Base-by-base conservation (phyloP, 2,329 filamentous ascomycete species). In the Fusarium nodosum region DNA sequence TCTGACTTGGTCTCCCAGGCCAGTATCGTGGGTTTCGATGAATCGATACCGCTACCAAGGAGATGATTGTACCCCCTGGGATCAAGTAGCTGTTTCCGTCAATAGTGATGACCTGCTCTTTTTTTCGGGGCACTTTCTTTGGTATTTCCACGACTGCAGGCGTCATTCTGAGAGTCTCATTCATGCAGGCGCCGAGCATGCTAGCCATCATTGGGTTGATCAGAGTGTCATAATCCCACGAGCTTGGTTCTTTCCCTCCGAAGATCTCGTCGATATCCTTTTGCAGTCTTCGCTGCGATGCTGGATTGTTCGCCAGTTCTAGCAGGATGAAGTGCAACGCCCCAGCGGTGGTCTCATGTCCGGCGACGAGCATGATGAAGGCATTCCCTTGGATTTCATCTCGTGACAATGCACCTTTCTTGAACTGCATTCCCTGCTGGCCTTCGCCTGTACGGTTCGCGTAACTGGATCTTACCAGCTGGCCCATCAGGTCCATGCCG, bases 331-430 rank as follows among this genome's bases (percentile, higher is more conserved):
- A 94, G 79, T 94, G 90, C 39, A 94, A 82, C 6, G 87, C 86
- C 77, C 92, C 93, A 48, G 92, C 92, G 3, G 91, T 91, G 2
- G 92, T 94, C 78, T 96, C 93, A 78, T 96, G 92, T 15, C 93
- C 93, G 1, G 93, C 92, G 2, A 94, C 83, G 64, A 87, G 83
- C 79, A 89, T 88, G 72, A 90, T 82, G 66, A 90, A 91, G 22
- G 91, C 88, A 74, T 94, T 94, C 52, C 91, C 91, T 30, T 92
- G 80, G 61, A 94, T 90, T 57, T 94, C 91, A 7, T 84, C 83
- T 66, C 89, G 86, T 7, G 80, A 83, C n/a, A 91, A 78, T 20
- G 78, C 77, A 15, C 78, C 80, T 8, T 75, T 66, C 62, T 77
- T 78, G 7, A 56, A 56, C 7, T 36, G 47, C 9, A 11, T 28